Conservation (phyloP, 345 rosid species). For the Turritis glabra region DNA sequence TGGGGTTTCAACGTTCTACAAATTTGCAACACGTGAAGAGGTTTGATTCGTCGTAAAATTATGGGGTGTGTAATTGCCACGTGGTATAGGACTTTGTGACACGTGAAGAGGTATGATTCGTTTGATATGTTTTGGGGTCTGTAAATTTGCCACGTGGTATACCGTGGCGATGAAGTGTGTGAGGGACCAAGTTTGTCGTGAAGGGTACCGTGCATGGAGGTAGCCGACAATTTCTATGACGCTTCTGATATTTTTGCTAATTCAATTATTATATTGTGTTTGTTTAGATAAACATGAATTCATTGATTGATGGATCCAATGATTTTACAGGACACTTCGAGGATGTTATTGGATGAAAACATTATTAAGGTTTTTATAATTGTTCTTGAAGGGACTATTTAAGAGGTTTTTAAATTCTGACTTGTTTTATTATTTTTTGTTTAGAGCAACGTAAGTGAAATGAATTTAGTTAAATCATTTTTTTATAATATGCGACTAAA, state of each 20-base stretch:
- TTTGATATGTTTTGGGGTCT: not conserved
- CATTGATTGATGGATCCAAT: constrained; percentile 24
- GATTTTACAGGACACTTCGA: constrained; percentile 14
- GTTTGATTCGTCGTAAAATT: not conserved
- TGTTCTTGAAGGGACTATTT: not conserved
- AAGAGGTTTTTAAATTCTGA: not conserved
- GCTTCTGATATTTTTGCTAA: constrained; percentile 16
- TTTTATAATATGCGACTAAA: not conserved
- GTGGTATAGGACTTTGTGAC: not conserved
- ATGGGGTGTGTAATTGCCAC: constrained; percentile 5
- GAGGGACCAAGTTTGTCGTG: constrained; percentile 21
- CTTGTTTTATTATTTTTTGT: not conserved
- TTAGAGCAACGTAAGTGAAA: not conserved
- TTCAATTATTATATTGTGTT: not conserved
- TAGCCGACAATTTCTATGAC: constrained; percentile 38
- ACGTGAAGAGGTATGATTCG: constrained; percentile 20
- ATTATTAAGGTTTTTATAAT: not conserved
- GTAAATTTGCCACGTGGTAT: constrained; percentile 21
- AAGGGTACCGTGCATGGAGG: constrained; percentile 30
- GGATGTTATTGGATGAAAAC: constrained; percentile 3
- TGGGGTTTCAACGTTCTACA: not conserved
- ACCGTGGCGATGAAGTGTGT: constrained; percentile 24
- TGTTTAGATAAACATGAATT: constrained; percentile 1
- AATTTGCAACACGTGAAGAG: constrained; percentile 18
- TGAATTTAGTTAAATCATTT: not conserved